Evolutionary conservation across 2,329 filamentous ascomycete genomes (phyloP).

Genomic region (Arthroderma uncinatum): DNA sequence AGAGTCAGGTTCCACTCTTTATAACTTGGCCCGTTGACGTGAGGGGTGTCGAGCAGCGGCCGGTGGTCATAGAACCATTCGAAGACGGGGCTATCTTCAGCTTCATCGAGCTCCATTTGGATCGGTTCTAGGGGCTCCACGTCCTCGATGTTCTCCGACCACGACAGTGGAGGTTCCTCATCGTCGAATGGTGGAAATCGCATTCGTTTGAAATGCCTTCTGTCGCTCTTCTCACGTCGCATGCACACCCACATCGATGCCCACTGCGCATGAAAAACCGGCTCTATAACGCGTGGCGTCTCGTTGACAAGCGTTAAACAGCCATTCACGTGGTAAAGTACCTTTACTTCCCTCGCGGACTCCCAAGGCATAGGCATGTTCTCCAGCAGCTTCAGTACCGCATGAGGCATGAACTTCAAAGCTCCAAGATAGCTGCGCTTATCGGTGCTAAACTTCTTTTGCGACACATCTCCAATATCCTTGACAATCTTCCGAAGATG

Average conservation of each 20-base stretch:
- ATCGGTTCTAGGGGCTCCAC: conserved; percentile 96
- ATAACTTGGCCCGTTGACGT: conserved; percentile 95
- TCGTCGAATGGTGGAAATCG: conserved; percentile 97
- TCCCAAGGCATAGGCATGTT: conserved; percentile 99
- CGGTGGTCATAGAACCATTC: conserved; percentile 98
- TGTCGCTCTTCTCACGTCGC: conserved; percentile 93
- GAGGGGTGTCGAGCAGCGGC: conserved; percentile 76
- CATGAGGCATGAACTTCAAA: conserved; percentile 98
- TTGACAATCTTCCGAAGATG: conserved; percentile 96
- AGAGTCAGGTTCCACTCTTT: conserved; percentile 88
- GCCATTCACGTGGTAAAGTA: conserved; percentile 95
- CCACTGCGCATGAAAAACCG: conserved; percentile 97
- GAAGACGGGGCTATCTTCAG: conserved; percentile 78
- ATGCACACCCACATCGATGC: conserved; percentile 99
- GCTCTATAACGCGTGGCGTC: conserved; percentile 90
- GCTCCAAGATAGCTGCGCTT: conserved; percentile 96
- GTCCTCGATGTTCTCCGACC: conserved; percentile 98
- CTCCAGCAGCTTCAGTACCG: conserved; percentile 89
- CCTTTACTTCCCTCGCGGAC: conserved; percentile 88
- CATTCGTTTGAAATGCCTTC: conserved; percentile 96
- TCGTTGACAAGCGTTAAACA: conserved; percentile 96
- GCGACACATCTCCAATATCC: conserved; percentile 97
- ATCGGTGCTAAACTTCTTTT: conserved; percentile 98
- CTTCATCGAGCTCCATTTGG: conserved; percentile 94
- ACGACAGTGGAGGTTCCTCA: conserved; percentile 91